Evolutionary conservation across 768 basidiomycete genomes (phyloP).

Genomic region (Pleurotus citrinopileatus): DNA sequence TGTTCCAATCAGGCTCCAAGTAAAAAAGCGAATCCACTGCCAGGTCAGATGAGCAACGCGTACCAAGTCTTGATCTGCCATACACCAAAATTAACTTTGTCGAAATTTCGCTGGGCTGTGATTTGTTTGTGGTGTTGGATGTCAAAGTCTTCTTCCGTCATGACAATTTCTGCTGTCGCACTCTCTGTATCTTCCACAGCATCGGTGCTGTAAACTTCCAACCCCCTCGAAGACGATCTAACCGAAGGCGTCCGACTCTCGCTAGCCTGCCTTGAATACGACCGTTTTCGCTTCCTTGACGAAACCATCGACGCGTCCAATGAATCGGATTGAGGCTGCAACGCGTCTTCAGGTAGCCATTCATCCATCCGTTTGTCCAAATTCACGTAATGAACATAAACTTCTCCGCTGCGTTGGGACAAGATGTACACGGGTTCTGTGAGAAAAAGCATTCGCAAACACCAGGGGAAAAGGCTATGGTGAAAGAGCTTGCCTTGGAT

Average conservation of each 20-base stretch:
- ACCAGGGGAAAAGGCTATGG: constrained; percentile 11
- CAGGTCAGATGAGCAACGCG: constrained; percentile 22
- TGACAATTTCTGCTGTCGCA: constrained; percentile 27
- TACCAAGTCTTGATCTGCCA: constrained; percentile 91
- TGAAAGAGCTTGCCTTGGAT: constrained; percentile 26
- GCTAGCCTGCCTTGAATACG: neutral
- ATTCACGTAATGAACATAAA: constrained; percentile 72
- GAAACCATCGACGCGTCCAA: constrained; percentile 12
- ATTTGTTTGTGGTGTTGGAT: constrained; percentile 65
- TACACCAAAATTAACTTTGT: constrained; percentile 79
- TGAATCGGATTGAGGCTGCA: constrained; percentile 29
- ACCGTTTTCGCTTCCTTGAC: constrained; percentile 28
- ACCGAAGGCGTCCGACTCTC: neutral
- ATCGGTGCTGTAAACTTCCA: neutral
- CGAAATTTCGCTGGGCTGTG: constrained; percentile 77
- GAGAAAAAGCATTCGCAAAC: constrained; percentile 8
- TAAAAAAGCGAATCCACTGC: neutral
- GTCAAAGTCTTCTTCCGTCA: constrained; percentile 73
- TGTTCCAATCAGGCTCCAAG: constrained; percentile 23
- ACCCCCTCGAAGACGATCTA: neutral
- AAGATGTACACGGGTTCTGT: constrained; percentile 52
- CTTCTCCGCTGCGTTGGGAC: constrained; percentile 45
- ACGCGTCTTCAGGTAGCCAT: constrained; percentile 53
- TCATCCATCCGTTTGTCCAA: constrained; percentile 74
- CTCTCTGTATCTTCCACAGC: neutral